A percentile compares a stretch with the other conserved stretches of the same genome.
These are phyloP conservation scores for Leccinum cinnamomeum DNA, from an alignment of 1,284 basidiomycete genomes.

Conservation along the genomic window DNA sequence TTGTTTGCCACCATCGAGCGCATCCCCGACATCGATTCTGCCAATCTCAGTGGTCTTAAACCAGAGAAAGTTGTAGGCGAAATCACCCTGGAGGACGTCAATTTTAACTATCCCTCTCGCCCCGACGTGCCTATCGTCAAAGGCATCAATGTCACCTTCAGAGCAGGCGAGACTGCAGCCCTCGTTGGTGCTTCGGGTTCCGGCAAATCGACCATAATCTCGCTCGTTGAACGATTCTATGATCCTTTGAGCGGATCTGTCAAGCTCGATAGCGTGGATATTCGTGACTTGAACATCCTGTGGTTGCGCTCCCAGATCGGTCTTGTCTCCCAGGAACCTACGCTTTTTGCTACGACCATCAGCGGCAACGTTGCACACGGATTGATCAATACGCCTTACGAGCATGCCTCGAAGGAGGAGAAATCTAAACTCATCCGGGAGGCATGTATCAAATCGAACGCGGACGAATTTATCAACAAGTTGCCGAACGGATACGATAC, in stretches of 20 bases:
- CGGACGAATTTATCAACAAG: conserved; percentile 85
- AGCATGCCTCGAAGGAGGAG: conserved; percentile 73
- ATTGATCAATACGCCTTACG: conserved; percentile 76
- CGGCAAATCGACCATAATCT: conserved; percentile 83
- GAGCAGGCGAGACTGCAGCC: conserved; percentile 79
- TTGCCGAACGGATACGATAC: conserved; percentile 89
- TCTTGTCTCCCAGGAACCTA: conserved; percentile 88
- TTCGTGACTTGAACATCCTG: conserved; percentile 80
- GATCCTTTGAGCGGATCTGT: conserved; percentile 77
- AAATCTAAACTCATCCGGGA: conserved; percentile 81
- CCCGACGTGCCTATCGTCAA: conserved; percentile 84
- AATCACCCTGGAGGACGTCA: conserved; percentile 75
- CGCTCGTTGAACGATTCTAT: conserved; percentile 86
- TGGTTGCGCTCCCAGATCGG: conserved; percentile 93
- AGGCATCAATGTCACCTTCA: conserved; percentile 66
- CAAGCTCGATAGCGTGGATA: conserved; percentile 76
- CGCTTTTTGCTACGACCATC: conserved; percentile 81
- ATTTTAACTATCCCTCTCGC: conserved; percentile 91
- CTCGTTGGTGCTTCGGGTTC: conserved; percentile 90
- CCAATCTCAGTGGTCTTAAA: conserved; percentile 67
- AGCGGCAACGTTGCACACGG: conserved; percentile 86
- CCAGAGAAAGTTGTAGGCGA: conserved; percentile 74
- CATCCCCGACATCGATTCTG: conserved; percentile 82
- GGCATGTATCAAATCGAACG: conserved; percentile 89
- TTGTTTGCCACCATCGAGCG: conserved; percentile 92